These are phyloP conservation scores for Monoraphidium neglectum DNA, from an alignment of 139 green algal genomes.

Conservation along the genomic window DNA sequence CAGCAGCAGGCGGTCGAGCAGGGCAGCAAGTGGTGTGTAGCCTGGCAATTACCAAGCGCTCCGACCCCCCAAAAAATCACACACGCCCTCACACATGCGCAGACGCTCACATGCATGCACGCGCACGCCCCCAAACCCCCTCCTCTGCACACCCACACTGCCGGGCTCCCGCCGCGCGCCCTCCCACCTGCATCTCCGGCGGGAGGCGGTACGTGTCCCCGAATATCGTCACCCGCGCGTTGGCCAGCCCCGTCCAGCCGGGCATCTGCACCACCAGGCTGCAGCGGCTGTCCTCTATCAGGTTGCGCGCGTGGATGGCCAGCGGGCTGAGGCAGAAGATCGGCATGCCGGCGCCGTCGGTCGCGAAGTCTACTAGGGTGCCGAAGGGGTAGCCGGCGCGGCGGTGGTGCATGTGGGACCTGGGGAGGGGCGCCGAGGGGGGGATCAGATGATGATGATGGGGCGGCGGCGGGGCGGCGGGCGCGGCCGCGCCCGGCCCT, in stretches of 20 bases:
- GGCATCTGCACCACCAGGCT: conserved; percentile 92
- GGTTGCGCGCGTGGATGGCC: conserved; percentile 80
- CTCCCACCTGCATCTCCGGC: conserved; percentile 76
- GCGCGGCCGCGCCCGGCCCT: too few relatives aligned
- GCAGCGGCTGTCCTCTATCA: conserved; percentile 68
- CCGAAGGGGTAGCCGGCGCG: conserved; percentile 96
- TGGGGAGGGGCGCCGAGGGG: too few relatives aligned
- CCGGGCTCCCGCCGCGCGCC: background rate
- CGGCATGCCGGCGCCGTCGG: conserved; percentile 87
- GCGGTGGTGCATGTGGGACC: conserved; percentile 95
- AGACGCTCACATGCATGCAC: too few relatives aligned
- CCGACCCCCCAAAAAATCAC: too few relatives aligned
- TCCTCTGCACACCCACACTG: background rate
- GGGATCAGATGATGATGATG: too few relatives aligned
- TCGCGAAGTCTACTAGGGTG: conserved; percentile 95
- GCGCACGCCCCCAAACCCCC: background rate
- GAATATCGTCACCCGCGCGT: conserved; percentile 98
- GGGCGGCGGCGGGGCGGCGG: too few relatives aligned
- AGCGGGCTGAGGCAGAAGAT: conserved; percentile 87
- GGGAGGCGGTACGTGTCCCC: conserved; percentile 94
- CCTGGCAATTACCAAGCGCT: too few relatives aligned
- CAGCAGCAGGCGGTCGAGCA: too few relatives aligned
- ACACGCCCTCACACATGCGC: too few relatives aligned
- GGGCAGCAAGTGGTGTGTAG: too few relatives aligned
- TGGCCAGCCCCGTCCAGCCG: conserved; percentile 96